Evolutionary conservation across 768 basidiomycete species (phyloP).

Genomic region (Suillus occidentalis): DNA sequence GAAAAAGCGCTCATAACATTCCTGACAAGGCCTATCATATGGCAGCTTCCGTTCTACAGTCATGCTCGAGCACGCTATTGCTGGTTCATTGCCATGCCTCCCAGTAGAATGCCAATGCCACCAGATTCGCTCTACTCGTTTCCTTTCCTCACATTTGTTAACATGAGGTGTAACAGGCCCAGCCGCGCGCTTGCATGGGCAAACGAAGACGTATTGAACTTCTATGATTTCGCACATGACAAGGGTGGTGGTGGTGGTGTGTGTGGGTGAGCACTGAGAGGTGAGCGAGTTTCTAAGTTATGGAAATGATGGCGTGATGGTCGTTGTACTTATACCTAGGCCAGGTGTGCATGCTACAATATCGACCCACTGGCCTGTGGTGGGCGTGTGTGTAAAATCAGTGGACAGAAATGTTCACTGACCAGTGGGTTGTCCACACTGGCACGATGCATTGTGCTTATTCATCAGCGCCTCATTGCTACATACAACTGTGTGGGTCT

Average conservation of each 20-base stretch:
- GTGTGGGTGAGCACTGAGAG: neutral
- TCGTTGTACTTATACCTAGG: neutral
- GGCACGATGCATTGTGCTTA: neutral
- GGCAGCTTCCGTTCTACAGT: neutral
- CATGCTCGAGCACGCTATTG: neutral
- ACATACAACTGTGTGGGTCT: neutral
- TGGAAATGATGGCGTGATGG: neutral
- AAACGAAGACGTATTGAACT: neutral
- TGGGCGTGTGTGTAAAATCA: neutral
- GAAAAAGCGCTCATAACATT: no score
- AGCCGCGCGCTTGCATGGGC: neutral
- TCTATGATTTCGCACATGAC: slow-evolving; percentile 2
- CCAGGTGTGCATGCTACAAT: neutral
- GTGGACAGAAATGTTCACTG: neutral
- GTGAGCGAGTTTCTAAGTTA: neutral
- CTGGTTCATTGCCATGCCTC: neutral
- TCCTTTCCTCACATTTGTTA: neutral
- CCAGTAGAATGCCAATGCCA: neutral
- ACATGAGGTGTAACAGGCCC: neutral
- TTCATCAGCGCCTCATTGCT: neutral
- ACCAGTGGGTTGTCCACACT: neutral
- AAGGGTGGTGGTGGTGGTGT: neutral
- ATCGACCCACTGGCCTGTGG: neutral
- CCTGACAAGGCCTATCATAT: neutral
- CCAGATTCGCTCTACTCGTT: neutral